Base-by-base conservation (phyloP, 805 yeast species). In the Saccharomycopsis fibuligera region DNA sequence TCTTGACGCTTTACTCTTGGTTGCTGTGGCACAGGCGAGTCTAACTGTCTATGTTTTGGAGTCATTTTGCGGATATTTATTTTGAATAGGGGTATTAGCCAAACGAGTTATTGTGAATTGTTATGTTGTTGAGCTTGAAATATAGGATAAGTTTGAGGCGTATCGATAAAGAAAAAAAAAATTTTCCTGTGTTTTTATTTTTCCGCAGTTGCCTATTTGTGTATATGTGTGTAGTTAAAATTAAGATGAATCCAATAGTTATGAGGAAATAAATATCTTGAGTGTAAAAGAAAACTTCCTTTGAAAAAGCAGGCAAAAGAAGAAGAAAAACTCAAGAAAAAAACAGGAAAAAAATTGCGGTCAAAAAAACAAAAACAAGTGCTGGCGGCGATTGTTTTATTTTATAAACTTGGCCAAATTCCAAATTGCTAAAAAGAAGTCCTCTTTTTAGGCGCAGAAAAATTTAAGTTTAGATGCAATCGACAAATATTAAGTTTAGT, bases 1-100 rank as follows among this genome's bases (percentile, higher is more conserved):
- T 49, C 48, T 27, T 52, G 55, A 6, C 53, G 45, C 36, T 49
- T 52, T 19, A 46, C 33, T 37, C 53, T 44, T 3, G 50, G 33
- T 21, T 45, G 52, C 12, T 36, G 51, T 17, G 44, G 35, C 6
- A 46, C 31, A 19, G 53, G 53, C 5, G 53, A 49, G 10, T 41
- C 46, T 10, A 49, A 17, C n/a, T 41, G 30, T 41, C 49, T 44
- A 23, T 49, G 53, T 41, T 49, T 49, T 41, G 35, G 49, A 4
- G 48, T 23, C 37, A 33, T 33, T 27, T 27, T 27, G 31, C 12
- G 12, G 12, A 27, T 12, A 27, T 12, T 27, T 8, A 12, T 27
- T 27, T 27, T 27, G 31, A 27, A 12, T 8, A 12, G 31, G 12
- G n/a, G n/a, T n/a, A n/a, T n/a, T n/a, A n/a, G n/a, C n/a, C n/a